These are phyloP conservation scores for Artemisia annua DNA, from an alignment of 129 eudicot genomes.

Conservation along the genomic window DNA sequence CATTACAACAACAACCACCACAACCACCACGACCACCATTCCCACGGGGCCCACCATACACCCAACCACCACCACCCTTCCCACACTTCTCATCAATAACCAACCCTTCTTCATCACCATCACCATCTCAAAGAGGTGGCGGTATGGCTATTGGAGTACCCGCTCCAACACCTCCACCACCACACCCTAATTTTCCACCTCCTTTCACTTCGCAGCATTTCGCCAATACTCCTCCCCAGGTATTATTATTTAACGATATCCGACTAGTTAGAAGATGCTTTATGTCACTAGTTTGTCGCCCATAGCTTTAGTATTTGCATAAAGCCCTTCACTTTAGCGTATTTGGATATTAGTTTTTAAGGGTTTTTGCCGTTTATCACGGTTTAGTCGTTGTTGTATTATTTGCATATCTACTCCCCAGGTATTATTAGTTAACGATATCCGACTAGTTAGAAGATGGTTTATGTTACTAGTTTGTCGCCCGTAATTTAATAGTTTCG, in stretches of 20 bases:
- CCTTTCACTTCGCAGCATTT: constrained; percentile 37
- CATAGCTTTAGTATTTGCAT: too few relatives aligned
- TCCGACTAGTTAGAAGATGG: too few relatives aligned
- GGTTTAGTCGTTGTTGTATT: too few relatives aligned
- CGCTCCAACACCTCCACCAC: constrained; percentile 44
- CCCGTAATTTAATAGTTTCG: too few relatives aligned
- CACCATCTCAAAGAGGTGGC: constrained; percentile 36
- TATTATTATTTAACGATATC: neutral
- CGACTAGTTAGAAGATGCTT: neutral
- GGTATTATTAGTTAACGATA: too few relatives aligned
- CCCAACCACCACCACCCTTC: constrained; percentile 41
- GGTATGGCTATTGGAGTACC: constrained; percentile 85
- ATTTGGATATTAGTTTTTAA: too few relatives aligned
- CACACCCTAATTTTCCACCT: constrained; percentile 29
- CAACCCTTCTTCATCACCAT: constrained; percentile 23
- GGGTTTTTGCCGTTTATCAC: too few relatives aligned
- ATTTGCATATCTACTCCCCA: too few relatives aligned
- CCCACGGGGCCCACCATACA: constrained; percentile 32
- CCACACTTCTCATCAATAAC: constrained; percentile 40
- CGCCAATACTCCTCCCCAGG: neutral
- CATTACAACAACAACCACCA: constrained; percentile 29
- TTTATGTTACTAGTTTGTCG: too few relatives aligned
- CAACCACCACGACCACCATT: constrained; percentile 31
- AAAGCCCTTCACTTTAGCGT: too few relatives aligned
- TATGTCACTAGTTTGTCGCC: too few relatives aligned